Evolutionary conservation across 768 basidiomycete species (phyloP).

Genomic region (Tubosaeta sp.): DNA sequence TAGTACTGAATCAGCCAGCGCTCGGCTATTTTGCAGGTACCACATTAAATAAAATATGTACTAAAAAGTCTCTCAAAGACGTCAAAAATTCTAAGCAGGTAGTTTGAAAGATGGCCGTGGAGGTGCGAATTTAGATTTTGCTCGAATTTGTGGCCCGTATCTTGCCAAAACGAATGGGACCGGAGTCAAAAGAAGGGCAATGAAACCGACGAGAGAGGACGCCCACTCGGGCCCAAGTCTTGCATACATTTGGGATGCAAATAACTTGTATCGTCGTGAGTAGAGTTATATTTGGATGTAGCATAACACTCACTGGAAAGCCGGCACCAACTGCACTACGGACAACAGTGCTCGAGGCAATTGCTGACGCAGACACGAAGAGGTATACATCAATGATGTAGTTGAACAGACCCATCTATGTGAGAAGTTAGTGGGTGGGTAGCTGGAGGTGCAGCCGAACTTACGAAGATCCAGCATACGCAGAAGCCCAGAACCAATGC

Average conservation of each 20-base stretch:
- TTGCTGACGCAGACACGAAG: conserved; percentile 50
- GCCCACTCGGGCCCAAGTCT: conserved; percentile 53
- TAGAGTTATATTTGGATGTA: not conserved
- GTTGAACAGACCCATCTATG: conserved; percentile 49
- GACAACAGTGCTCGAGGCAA: conserved; percentile 50
- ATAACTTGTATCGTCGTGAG: conserved; percentile 32
- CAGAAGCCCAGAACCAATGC: conserved; percentile 50
- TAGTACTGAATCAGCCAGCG: not conserved
- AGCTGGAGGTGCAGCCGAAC: conserved; percentile 19
- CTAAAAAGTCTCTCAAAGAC: not conserved
- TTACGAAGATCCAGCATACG: conserved; percentile 51
- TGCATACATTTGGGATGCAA: conserved; percentile 52
- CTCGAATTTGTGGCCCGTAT: conserved; percentile 41
- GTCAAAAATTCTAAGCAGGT: conserved; percentile 5
- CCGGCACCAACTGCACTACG: conserved; percentile 51
- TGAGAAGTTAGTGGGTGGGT: not conserved
- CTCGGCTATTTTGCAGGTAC: not conserved
- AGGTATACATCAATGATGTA: conserved; percentile 63
- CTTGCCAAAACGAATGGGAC: conserved; percentile 45
- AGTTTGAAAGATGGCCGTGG: conserved; percentile 12
- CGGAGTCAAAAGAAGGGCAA: conserved; percentile 49
- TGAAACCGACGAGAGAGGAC: conserved; percentile 50
- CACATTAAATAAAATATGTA: not conserved
- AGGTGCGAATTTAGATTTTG: conserved; percentile 42
- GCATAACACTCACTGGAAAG: conserved; percentile 33